Evolutionary conservation across 192 early-diverging fungal species (phyloP).

Genomic region (Backusella psychrophila): DNA sequence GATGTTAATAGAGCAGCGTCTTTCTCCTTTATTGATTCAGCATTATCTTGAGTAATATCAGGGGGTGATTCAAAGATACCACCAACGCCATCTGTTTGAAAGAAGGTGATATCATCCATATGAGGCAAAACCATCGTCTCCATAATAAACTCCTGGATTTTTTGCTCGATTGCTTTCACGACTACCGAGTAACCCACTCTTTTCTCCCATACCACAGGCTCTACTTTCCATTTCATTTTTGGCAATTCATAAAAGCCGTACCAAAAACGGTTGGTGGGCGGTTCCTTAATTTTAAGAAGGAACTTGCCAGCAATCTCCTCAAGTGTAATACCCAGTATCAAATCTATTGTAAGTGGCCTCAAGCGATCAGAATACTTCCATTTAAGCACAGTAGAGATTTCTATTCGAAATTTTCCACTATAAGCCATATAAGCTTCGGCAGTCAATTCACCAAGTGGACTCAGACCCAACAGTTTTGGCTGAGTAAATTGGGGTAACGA

Average conservation of each 20-base stretch:
- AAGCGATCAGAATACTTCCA: slow-evolving; percentile 44
- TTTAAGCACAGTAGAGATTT: slow-evolving; percentile 62
- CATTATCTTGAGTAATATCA: slow-evolving; percentile 12
- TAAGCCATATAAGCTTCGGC: slow-evolving; percentile 81
- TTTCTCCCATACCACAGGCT: slow-evolving; percentile 83
- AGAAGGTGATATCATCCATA: slow-evolving; percentile 89
- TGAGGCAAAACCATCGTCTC: slow-evolving; percentile 84
- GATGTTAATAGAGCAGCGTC: slow-evolving; percentile 15
- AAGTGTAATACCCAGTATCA: slow-evolving; percentile 77
- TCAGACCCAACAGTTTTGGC: slow-evolving; percentile 66
- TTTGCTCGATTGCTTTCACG: slow-evolving; percentile 77
- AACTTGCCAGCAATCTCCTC: slow-evolving; percentile 73
- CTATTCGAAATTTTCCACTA: slow-evolving; percentile 70
- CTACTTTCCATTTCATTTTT: slow-evolving; percentile 66
- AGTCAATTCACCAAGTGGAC: slow-evolving; percentile 65
- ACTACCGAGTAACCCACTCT: slow-evolving; percentile 73
- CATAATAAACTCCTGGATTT: slow-evolving; percentile 80
- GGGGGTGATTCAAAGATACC: slow-evolving; percentile 53
- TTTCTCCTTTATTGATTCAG: neutral
- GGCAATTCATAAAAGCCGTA: slow-evolving; percentile 83
- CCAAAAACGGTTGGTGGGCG: slow-evolving; percentile 87
- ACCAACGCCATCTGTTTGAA: slow-evolving; percentile 56
- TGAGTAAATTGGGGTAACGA: slow-evolving; percentile 81
- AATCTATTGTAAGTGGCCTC: slow-evolving; percentile 62
- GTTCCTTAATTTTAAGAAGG: slow-evolving; percentile 76